These are phyloP conservation scores for Ceratocystis colombiana DNA, from an alignment of 2,329 filamentous ascomycete species.

Conservation along the genomic window DNA sequence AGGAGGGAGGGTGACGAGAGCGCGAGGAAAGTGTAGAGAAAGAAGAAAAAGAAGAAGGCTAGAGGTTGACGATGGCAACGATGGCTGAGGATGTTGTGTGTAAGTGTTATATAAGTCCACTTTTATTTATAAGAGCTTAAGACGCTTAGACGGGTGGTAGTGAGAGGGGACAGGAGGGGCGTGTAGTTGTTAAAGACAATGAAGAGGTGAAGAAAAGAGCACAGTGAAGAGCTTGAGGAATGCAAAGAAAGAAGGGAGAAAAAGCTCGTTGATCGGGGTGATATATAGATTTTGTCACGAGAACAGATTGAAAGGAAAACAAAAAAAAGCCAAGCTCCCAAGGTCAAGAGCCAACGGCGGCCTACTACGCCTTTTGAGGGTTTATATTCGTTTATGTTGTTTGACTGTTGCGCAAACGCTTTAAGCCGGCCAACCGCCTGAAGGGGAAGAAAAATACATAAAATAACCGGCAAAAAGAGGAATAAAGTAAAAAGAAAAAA, in stretches of 20 bases:
- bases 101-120: conserved; percentile 10
- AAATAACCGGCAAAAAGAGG: not conserved
- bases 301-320: not conserved
- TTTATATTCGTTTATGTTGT: conserved; percentile 11
- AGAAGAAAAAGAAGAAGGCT: not conserved
- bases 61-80: not conserved
- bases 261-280: not conserved
- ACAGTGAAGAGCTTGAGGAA: not conserved
- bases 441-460: not conserved
- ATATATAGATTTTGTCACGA: conserved; percentile 10
- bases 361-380: conserved; percentile 2
- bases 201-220: not conserved
- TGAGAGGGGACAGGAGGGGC: not conserved
- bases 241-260: not conserved
- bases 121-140: conserved; percentile 3
- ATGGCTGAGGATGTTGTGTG: conserved; percentile 3
- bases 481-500: no score
- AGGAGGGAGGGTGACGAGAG: not conserved
- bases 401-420: conserved; percentile 13
- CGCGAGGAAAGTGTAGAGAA: not conserved
- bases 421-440: conserved; percentile 7
- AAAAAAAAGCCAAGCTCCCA: not conserved
- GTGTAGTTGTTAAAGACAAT: not conserved
- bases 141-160: not conserved
- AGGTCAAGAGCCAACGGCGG: not conserved